These are phyloP conservation scores for Ceratobasidium theobromae DNA, from an alignment of 1,284 basidiomycete species.

Conservation along the genomic window DNA sequence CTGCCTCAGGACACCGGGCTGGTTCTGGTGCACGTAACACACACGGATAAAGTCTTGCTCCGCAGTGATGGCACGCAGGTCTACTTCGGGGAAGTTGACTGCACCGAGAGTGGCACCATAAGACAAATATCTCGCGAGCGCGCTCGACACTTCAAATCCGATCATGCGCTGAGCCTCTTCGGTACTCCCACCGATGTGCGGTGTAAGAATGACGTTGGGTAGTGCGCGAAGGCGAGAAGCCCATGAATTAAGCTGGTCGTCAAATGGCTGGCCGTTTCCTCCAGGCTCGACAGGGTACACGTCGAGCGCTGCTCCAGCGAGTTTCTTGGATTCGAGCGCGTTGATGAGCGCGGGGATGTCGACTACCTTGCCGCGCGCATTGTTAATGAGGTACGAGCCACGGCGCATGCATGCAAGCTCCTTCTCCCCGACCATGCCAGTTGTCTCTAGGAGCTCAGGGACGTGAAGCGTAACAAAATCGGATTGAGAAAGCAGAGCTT, in stretches of 20 bases:
- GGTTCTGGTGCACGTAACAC: conserved; percentile 96
- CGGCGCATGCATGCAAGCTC: conserved; percentile 92
- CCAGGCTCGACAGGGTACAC: conserved; percentile 94
- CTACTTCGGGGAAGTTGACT: conserved; percentile 99
- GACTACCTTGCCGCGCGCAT: conserved; percentile 92
- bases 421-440: conserved; percentile 82
- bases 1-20: conserved; percentile 93
- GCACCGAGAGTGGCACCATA: conserved; percentile 89
- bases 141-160: conserved; percentile 89
- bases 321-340: conserved; percentile 78
- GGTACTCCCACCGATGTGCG: conserved; percentile 98
- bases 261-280: conserved; percentile 85
- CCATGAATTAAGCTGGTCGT: conserved; percentile 83
- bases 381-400: conserved; percentile 96
- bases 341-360: conserved; percentile 90
- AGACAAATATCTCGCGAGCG: conserved; percentile 88
- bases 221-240: conserved; percentile 69
- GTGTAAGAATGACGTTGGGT: conserved; percentile 92
- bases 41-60: conserved; percentile 87
- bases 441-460: conserved; percentile 94
- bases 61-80: conserved; percentile 86
- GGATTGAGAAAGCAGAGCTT: conserved; percentile 73
- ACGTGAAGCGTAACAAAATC: conserved; percentile 98
- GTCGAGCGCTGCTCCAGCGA: conserved; percentile 94
- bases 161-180: conserved; percentile 99